Evolutionary conservation across 441 rosid genomes (phyloP).

Genomic region (Erodium trifolium): DNA sequence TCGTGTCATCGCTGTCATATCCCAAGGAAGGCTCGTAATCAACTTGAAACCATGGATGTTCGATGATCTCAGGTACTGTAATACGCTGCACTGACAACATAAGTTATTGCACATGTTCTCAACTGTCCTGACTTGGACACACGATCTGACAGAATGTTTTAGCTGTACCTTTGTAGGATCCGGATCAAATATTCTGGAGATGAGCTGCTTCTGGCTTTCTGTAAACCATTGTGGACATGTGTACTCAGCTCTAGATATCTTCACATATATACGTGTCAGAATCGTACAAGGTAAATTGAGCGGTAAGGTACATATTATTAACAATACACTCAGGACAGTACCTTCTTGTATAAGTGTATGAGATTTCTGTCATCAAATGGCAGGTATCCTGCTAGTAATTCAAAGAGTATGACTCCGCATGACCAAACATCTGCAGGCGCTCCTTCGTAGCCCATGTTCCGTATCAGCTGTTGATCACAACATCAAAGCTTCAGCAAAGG

Average conservation of each 20-base stretch:
- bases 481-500: constrained; percentile 15
- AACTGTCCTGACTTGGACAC: too few species aligned
- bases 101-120: not conserved
- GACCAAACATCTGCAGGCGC: constrained; percentile 94
- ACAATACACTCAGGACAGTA: too few species aligned
- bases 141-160: too few species aligned
- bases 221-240: constrained; percentile 59
- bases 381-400: constrained; percentile 59
- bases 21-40: constrained; percentile 49
- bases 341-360: constrained; percentile 31
- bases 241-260: constrained; percentile 70
- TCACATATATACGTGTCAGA: constrained; percentile 12
- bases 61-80: constrained; percentile 50
- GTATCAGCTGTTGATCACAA: constrained; percentile 47
- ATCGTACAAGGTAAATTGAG: too few species aligned
- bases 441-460: constrained; percentile 61
- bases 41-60: constrained; percentile 66
- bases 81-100: constrained; percentile 44
- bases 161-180: constrained; percentile 48
- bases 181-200: constrained; percentile 69
- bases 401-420: constrained; percentile 74
- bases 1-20: constrained; percentile 29
- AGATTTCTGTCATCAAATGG: constrained; percentile 44
- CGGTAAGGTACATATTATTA: too few species aligned
- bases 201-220: constrained; percentile 45